Base-by-base conservation (phyloP, 2,329 filamentous ascomycete species). In the Ceratocystis diversiconidia region DNA sequence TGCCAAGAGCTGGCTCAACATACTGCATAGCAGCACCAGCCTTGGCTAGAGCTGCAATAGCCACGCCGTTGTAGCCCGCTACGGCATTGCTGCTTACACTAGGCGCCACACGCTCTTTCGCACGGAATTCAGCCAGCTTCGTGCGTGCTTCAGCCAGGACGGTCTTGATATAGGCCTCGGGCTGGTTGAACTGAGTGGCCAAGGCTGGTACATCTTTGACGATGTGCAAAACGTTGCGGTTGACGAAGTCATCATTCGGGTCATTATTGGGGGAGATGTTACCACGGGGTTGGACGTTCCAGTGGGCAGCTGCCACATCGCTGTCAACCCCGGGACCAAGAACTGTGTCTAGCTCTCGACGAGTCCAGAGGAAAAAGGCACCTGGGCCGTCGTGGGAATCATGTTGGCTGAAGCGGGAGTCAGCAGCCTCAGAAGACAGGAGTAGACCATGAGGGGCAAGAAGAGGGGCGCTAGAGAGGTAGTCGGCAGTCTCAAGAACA, bases 341-440 rank as follows among this genome's bases (percentile, higher is more conserved):
- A 1, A 95, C 83, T 10, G 84, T 82, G 68, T 91, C 86, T 67
- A 97, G 87, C 72, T 97, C 92, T 63, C 90, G 88, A 63, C 87
- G 78, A 0, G 92, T 95, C 92, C 92, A 99, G 2, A 96, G 83
- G 71, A 97, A 96, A 73, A 90, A 97, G 0, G 92, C 92, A 0
- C 94, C 94, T 75, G 97, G 92, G 43, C 88, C 84, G 64, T 95
- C 88, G 22, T 65, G 63, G 3, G 79, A 82, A 71, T 95, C 90
- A 1, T 85, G 85, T n/a, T 81, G 82, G 41, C 83, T 82, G 62
- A 88, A 87, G 63, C 84, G 80, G 0, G 91, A 96, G 73, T 96
- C 92, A 0, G 94, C 92, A 67, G 95, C 90, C 75, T 97, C 92
- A 57, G 90, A 91, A 0, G 90, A 90, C 70, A 87, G 87, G 73